A percentile compares a stretch with the other conserved stretches of the same genome.
These are phyloP conservation scores for Piloderma croceum DNA, from an alignment of 768 basidiomycete species.

Conservation along the genomic window DNA sequence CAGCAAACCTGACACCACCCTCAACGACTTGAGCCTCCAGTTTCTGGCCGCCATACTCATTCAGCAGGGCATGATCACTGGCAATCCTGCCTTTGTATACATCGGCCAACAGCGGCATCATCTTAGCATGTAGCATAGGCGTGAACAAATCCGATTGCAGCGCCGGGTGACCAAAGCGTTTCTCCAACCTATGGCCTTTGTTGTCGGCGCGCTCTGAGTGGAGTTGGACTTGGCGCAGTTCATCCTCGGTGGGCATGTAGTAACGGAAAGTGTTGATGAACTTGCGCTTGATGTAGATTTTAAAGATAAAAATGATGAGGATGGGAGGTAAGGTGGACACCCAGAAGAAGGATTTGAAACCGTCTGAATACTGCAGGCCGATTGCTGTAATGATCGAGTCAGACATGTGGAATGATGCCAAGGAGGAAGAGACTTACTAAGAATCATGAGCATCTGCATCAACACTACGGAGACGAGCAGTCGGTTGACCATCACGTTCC, in stretches of 20 bases:
- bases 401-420: background rate
- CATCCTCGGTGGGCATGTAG: slow-evolving; percentile 78
- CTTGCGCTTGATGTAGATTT: slow-evolving; percentile 69
- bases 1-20: slow-evolving; percentile 80
- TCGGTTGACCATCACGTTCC: slow-evolving; percentile 93
- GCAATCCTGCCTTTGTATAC: slow-evolving; percentile 74
- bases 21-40: slow-evolving; percentile 70
- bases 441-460: slow-evolving; percentile 83
- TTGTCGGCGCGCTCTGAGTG: slow-evolving; percentile 75
- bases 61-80: slow-evolving; percentile 56
- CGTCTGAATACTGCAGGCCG: slow-evolving; percentile 67
- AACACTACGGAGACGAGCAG: slow-evolving; percentile 70
- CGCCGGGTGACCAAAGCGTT: slow-evolving; percentile 93
- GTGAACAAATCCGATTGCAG: slow-evolving; percentile 83
- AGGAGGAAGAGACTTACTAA: slow-evolving; percentile 55
- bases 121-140: slow-evolving; percentile 80
- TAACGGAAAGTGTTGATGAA: slow-evolving; percentile 70
- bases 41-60: slow-evolving; percentile 74
- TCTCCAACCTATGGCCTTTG: slow-evolving; percentile 69
- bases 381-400: slow-evolving; percentile 49
- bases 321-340: slow-evolving; percentile 82
- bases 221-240: slow-evolving; percentile 67
- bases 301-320: slow-evolving; percentile 74
- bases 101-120: slow-evolving; percentile 72
- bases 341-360: slow-evolving; percentile 71